Conservation (phyloP, 768 basidiomycete species). For the Neoboletus magnificus region DNA sequence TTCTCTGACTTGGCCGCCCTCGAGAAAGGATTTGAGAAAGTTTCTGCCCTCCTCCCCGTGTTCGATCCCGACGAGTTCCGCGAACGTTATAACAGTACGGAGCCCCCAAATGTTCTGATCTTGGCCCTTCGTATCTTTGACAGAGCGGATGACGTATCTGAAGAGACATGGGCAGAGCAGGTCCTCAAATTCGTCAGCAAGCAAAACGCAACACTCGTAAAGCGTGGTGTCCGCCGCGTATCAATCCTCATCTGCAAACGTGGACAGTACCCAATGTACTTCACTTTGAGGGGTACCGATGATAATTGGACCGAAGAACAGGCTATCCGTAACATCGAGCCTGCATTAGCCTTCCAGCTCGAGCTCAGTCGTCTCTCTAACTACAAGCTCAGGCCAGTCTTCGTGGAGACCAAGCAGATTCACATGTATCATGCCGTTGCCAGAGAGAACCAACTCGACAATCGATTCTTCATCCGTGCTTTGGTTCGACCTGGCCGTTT, state of each 20-base stretch:
- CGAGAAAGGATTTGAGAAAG: slow-evolving; percentile 68
- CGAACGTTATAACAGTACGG: slow-evolving; percentile 70
- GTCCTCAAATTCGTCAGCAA: slow-evolving; percentile 72
- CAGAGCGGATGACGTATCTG: slow-evolving; percentile 70
- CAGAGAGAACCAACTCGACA: slow-evolving; percentile 95
- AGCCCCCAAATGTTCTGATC: slow-evolving; percentile 92
- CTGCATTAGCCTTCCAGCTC: slow-evolving; percentile 95
- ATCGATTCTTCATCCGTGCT: slow-evolving; percentile 96
- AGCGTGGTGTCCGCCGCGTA: slow-evolving; percentile 86
- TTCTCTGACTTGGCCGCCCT: slow-evolving; percentile 75
- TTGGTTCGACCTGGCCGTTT: slow-evolving; percentile 94
- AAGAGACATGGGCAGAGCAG: slow-evolving; percentile 73
- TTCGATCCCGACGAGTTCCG: slow-evolving; percentile 71
- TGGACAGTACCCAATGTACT: slow-evolving; percentile 91
- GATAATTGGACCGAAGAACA: slow-evolving; percentile 89
- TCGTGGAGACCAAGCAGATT: slow-evolving; percentile 95
- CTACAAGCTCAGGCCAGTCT: slow-evolving; percentile 95
- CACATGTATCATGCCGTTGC: slow-evolving; percentile 97
- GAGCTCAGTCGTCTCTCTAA: slow-evolving; percentile 95
- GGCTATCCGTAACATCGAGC: slow-evolving; percentile 97
- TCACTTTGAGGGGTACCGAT: slow-evolving; percentile 76
- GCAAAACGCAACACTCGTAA: slow-evolving; percentile 54
- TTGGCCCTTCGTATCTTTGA: slow-evolving; percentile 87
- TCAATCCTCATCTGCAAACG: slow-evolving; percentile 90
- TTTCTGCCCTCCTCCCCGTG: slow-evolving; percentile 67